phyloP scores from a whole-genome alignment of 371 early-diverging fungal species.

The Catenaria anguillulae region DNA sequence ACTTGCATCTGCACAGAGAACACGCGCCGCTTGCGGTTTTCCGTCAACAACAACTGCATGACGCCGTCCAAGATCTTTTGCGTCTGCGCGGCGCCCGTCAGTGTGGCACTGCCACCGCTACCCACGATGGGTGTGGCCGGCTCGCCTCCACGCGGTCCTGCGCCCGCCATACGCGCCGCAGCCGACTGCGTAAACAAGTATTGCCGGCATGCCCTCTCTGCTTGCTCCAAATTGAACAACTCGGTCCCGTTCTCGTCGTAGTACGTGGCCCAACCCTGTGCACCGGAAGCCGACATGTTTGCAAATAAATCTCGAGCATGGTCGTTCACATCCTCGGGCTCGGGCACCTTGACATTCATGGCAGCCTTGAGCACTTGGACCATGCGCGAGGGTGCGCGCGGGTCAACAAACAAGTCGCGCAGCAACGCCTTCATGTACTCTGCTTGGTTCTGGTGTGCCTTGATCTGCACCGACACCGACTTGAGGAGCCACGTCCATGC shows the following conservation, averaged over 20 bases:
- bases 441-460: conserved; percentile 16
- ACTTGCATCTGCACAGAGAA: conserved; percentile 36
- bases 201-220: not conserved
- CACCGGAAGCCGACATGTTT: not conserved
- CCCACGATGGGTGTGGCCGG: too few species aligned
- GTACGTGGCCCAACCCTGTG: not conserved
- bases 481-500: conserved; percentile 20
- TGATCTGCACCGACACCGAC: conserved; percentile 16
- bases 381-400: not conserved
- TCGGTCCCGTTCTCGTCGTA: conserved; percentile 39
- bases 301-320: not conserved
- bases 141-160: too few species aligned
- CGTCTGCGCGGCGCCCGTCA: conserved; percentile 19
- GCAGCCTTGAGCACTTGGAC: not conserved
- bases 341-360: not conserved
- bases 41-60: conserved; percentile 31
- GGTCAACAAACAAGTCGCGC: not conserved
- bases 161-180: too few species aligned
- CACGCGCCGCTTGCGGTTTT: conserved; percentile 50
- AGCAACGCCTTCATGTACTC: conserved; percentile 2
- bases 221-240: conserved; percentile 39
- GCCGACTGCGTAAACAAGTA: not conserved
- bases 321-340: too few species aligned
- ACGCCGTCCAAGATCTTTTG: conserved; percentile 29
- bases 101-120: too few species aligned